Evolutionary conservation across 2,329 filamentous ascomycete species (phyloP).

Genomic region (Phoma sp.): DNA sequence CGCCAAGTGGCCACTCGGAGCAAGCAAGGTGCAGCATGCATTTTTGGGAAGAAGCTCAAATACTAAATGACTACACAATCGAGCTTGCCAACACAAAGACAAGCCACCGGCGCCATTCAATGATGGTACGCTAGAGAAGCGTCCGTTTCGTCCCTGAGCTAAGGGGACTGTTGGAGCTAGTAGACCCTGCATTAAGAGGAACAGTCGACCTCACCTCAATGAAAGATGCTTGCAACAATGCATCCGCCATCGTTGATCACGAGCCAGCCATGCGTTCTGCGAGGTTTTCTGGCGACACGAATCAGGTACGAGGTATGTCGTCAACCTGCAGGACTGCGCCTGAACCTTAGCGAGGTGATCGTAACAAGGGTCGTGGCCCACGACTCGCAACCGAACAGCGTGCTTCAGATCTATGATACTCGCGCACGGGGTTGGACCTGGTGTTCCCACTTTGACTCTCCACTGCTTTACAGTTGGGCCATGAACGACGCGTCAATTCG

Average conservation of each 20-base stretch:
- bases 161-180: neutral
- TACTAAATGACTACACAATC: too few relatives aligned
- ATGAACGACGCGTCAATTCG: constrained; percentile 9
- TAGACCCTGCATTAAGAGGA: constrained; percentile 2
- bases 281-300: neutral
- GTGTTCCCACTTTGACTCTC: neutral
- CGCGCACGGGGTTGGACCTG: constrained; percentile 11
- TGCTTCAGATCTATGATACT: constrained; percentile 12
- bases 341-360: constrained; percentile 22
- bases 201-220: neutral
- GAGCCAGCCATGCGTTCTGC: neutral
- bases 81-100: too few relatives aligned
- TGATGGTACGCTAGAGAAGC: constrained; percentile 14
- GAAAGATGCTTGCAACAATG: neutral
- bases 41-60: too few relatives aligned
- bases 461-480: constrained; percentile 3
- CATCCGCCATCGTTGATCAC: neutral
- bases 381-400: constrained; percentile 5
- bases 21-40: too few relatives aligned
- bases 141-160: constrained; percentile 11
- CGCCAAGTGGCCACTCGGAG: too few relatives aligned
- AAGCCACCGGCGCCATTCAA: too few relatives aligned
- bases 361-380: constrained; percentile 17
- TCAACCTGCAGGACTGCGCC: constrained; percentile 18
- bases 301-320: constrained; percentile 15